Evolutionary conservation across 2,329 filamentous ascomycete species (phyloP).

Genomic region (Trichoderma sp.): DNA sequence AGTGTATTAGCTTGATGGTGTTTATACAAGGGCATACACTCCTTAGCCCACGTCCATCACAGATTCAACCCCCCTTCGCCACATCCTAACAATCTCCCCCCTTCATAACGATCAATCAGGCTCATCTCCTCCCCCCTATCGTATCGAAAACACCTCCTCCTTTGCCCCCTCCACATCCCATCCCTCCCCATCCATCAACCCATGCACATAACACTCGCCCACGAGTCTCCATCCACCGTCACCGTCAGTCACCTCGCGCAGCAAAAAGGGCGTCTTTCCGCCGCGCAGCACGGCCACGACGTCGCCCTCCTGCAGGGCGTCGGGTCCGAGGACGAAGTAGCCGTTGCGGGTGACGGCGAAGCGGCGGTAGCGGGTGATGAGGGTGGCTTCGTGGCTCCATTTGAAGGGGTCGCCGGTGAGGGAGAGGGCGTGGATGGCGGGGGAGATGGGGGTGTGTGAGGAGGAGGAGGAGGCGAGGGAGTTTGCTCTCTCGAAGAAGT

Average conservation of each 20-base stretch:
- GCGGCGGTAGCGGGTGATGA: constrained; percentile 34
- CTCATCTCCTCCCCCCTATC: background rate
- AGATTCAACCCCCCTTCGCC: background rate
- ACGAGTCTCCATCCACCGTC: constrained; percentile 29
- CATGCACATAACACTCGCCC: constrained; percentile 39
- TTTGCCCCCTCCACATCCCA: constrained; percentile 24
- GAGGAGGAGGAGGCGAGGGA: background rate
- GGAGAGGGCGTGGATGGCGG: constrained; percentile 29
- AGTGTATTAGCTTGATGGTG: background rate
- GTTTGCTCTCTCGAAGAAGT: constrained; percentile 9
- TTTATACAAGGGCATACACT: background rate
- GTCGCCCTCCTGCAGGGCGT: constrained; percentile 31
- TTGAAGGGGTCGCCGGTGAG: constrained; percentile 31
- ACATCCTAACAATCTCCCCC: background rate
- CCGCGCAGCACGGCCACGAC: constrained; percentile 34
- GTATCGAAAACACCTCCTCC: constrained; percentile 33
- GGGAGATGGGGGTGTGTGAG: constrained; percentile 19
- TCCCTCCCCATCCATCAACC: constrained; percentile 37
- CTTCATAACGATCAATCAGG: background rate
- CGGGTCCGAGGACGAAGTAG: constrained; percentile 35
- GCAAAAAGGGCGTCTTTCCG: constrained; percentile 33
- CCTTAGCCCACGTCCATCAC: background rate
- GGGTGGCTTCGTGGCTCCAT: constrained; percentile 37
- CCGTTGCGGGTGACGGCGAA: constrained; percentile 34
- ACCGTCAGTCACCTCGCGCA: constrained; percentile 22